Percentiles rank a stretch among this genome's conserved stretches.
Evolutionary conservation across 345 rosid species (phyloP).

Genomic region (Brassica nigra): DNA sequence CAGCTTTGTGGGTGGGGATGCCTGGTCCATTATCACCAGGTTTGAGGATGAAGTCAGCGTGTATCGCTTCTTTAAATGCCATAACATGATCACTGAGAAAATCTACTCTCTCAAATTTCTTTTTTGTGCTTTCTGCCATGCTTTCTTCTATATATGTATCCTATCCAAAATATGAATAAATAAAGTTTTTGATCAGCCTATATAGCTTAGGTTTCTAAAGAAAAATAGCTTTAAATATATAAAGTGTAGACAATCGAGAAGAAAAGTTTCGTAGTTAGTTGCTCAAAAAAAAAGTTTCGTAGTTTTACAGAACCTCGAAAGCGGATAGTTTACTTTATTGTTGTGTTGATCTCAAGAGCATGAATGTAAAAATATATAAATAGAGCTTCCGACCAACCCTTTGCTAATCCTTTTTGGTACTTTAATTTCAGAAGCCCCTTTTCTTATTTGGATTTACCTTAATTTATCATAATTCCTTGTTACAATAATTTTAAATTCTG

Average conservation of each 20-base stretch:
- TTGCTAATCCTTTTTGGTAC: not conserved
- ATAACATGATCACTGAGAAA: conserved; percentile 6
- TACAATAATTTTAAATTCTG: not conserved
- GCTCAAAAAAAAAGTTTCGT: not conserved
- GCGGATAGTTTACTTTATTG: not conserved
- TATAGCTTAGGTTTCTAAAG: not conserved
- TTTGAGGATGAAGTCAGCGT: not conserved
- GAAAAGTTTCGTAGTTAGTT: not conserved
- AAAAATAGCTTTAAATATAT: too few species aligned
- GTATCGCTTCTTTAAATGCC: not conserved
- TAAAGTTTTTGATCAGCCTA: not conserved
- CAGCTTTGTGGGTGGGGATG: conserved; percentile 9
- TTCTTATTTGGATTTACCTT: not conserved
- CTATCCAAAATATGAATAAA: not conserved
- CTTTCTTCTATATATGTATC: not conserved
- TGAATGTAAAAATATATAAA: not conserved
- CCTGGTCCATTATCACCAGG: conserved; percentile 3
- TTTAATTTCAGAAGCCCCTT: not conserved
- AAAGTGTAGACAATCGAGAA: not conserved
- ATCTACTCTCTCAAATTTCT: not conserved
- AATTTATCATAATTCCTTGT: not conserved
- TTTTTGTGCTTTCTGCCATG: not conserved
- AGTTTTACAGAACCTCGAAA: not conserved
- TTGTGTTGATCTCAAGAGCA: not conserved
- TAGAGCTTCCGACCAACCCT: not conserved